Evolutionary conservation across 2,329 filamentous ascomycete species (phyloP).

Genomic region (Didymella segeticola): DNA sequence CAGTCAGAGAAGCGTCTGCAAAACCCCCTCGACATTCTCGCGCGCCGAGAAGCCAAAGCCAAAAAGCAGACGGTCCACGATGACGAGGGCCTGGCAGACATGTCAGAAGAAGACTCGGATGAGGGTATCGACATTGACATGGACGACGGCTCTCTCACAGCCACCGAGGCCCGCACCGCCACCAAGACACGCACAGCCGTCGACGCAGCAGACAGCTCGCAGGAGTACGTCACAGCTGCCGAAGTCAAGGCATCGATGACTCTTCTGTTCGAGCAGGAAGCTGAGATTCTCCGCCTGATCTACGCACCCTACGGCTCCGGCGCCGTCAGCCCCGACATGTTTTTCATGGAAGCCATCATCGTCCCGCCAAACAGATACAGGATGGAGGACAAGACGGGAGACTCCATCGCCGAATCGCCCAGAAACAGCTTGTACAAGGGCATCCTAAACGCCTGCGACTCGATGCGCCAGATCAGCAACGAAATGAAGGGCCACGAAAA

Average conservation of each 20-base stretch:
- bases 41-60: conserved; percentile 54
- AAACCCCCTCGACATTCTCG: conserved; percentile 72
- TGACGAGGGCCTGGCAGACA: conserved; percentile 75
- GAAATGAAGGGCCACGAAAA: conserved; percentile 64
- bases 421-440: conserved; percentile 88
- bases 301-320: conserved; percentile 75
- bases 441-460: conserved; percentile 77
- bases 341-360: conserved; percentile 85
- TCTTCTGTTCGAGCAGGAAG: conserved; percentile 85
- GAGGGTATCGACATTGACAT: conserved; percentile 45
- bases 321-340: conserved; percentile 82
- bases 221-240: conserved; percentile 80
- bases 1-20: conserved; percentile 70
- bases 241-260: conserved; percentile 82
- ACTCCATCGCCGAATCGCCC: conserved; percentile 83
- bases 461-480: conserved; percentile 75
- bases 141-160: conserved; percentile 60
- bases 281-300: conserved; percentile 81
- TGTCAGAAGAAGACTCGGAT: conserved; percentile 56
- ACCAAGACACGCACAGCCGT: conserved; percentile 50
- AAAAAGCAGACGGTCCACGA: conserved; percentile 56
- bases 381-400: conserved; percentile 82
- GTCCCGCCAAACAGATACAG: conserved; percentile 93
- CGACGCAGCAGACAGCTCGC: conserved; percentile 50
- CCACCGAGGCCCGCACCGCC: conserved; percentile 52